These are phyloP conservation scores for Telfairia occidentalis DNA, from an alignment of 331 rosid species.

Conservation along the genomic window DNA sequence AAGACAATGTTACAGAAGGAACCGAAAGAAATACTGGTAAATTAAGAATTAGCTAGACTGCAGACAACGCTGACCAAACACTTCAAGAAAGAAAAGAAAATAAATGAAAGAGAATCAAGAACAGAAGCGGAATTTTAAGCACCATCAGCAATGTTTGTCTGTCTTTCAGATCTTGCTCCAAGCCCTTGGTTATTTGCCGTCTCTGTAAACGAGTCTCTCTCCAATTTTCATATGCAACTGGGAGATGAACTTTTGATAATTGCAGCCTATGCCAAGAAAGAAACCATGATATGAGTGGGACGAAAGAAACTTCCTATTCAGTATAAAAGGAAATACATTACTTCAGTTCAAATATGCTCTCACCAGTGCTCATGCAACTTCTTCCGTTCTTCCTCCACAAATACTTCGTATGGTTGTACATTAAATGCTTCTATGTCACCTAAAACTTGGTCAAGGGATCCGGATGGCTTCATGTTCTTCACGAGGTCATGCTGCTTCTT, in stretches of 20 bases:
- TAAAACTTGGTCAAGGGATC: constrained; percentile 76
- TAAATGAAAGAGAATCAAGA: constrained; percentile 1
- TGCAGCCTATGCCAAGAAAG: constrained; percentile 40
- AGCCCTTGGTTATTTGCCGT: constrained; percentile 27
- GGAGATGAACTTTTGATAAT: constrained; percentile 53
- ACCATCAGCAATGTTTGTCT: constrained; percentile 20
- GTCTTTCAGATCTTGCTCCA: constrained; percentile 44
- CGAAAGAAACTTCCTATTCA: background rate
- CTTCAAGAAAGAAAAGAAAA: background rate
- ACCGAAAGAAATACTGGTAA: background rate
- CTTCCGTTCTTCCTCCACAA: constrained; percentile 77
- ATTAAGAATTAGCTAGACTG: constrained; percentile 9
- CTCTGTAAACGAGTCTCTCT: constrained; percentile 35
- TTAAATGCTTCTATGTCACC: constrained; percentile 56
- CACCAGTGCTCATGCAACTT: constrained; percentile 85
- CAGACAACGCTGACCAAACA: background rate
- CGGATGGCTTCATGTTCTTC: constrained; percentile 81
- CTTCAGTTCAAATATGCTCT: constrained; percentile 26
- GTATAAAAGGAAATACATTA: background rate
- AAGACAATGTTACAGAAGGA: constrained; percentile 14
- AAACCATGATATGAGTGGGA: constrained; percentile 6
- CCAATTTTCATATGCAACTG: constrained; percentile 50
- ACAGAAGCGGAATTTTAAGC: constrained; percentile 30
- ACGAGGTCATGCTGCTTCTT: constrained; percentile 82
- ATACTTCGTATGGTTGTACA: constrained; percentile 75